These are phyloP conservation scores for Penicillium sclerotigenum DNA, from an alignment of 2,329 filamentous ascomycete species.

Conservation along the genomic window DNA sequence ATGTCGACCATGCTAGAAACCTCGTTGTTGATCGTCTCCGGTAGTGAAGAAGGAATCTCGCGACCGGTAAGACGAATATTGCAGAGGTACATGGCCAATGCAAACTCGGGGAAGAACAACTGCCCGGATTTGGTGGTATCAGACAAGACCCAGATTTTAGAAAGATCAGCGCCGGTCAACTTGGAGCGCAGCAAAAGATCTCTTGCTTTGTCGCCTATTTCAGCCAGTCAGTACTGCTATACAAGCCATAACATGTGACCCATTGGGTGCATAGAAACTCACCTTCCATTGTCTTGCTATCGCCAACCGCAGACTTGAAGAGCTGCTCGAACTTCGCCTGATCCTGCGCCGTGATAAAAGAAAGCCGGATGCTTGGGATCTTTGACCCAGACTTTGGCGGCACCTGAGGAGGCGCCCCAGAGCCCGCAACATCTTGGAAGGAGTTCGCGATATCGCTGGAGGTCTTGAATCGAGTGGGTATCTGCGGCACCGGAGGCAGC, in stretches of 20 bases:
- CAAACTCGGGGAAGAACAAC: conserved; percentile 95
- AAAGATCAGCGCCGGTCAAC: conserved; percentile 79
- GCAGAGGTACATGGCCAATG: conserved; percentile 96
- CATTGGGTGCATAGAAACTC: background rate
- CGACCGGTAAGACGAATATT: conserved; percentile 90
- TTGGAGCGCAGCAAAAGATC: conserved; percentile 86
- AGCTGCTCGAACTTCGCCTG: conserved; percentile 96
- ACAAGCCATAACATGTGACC: background rate
- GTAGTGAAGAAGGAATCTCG: conserved; percentile 68
- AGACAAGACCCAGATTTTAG: conserved; percentile 90
- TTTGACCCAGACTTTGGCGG: conserved; percentile 64
- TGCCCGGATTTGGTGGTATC: conserved; percentile 96
- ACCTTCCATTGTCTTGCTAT: conserved; percentile 79
- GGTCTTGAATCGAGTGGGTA: conserved; percentile 58
- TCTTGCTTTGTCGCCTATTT: conserved; percentile 71
- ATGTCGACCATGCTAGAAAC: conserved; percentile 99
- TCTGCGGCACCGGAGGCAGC: conserved; percentile 22
- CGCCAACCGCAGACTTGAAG: conserved; percentile 91
- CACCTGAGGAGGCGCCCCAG: conserved; percentile 55
- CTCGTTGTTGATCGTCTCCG: conserved; percentile 88
- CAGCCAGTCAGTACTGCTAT: conserved; percentile 14
- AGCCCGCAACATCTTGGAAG: conserved; percentile 46
- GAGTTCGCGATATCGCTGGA: conserved; percentile 64
- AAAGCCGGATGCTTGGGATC: conserved; percentile 90
- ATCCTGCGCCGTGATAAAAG: conserved; percentile 92